Percentiles rank a stretch among this genome's conserved stretches.
phyloP scores from a whole-genome alignment of 169 alveolate species.

The Pseudocohnilembus persalinus region DNA sequence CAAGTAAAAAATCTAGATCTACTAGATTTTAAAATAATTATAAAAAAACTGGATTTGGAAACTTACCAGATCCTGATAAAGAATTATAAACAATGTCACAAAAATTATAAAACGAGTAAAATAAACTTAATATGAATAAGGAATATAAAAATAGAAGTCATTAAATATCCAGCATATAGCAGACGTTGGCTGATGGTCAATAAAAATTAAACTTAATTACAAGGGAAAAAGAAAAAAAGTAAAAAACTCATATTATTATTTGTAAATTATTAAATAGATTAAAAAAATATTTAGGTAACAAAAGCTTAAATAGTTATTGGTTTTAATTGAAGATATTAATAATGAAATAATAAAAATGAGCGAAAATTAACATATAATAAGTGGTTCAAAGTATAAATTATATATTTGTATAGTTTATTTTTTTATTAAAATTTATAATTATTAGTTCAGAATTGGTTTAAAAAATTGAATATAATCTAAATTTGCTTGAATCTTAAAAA shows the following conservation, averaged over 20 bases:
- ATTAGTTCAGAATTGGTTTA: neutral
- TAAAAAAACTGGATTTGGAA: too few relatives aligned
- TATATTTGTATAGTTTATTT: too few relatives aligned
- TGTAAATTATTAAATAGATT: too few relatives aligned
- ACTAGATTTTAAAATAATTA: too few relatives aligned
- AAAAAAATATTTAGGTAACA: neutral
- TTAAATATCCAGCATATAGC: neutral
- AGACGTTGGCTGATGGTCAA: neutral
- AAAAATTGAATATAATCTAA: neutral
- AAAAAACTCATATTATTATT: too few relatives aligned
- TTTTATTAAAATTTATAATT: too few relatives aligned
- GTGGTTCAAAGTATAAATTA: neutral
- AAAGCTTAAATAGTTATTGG: neutral
- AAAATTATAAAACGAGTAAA: neutral
- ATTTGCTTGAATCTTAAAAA: neutral
- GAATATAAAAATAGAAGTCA: neutral
- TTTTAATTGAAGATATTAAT: neutral
- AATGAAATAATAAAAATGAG: neutral
- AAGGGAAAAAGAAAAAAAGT: neutral
- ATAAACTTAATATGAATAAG: neutral
- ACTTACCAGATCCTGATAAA: neutral
- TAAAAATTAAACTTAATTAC: too few relatives aligned
- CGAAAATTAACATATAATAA: neutral
- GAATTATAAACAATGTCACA: neutral
- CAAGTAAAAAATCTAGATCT: neutral